A percentile compares a stretch with the other conserved stretches of the same genome.
phyloP scores from a whole-genome alignment of 164 flowering plant species.

The Dillenia turbinata region DNA sequence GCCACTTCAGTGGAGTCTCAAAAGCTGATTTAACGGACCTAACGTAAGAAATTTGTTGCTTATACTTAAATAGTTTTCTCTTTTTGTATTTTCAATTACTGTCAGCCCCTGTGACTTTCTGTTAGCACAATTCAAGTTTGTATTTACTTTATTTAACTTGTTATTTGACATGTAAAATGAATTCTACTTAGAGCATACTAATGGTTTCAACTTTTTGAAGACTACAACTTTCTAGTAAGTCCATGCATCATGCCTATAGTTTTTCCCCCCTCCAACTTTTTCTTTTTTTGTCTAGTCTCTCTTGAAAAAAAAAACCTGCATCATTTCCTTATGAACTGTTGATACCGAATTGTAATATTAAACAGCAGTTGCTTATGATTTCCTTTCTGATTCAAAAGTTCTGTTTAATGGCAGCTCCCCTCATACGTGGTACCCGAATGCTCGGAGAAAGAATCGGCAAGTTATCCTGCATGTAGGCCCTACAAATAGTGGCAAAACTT shows the following conservation, averaged over 20 bases:
- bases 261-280: too few relatives aligned
- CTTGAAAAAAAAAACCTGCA: background rate
- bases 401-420: constrained; percentile 47
- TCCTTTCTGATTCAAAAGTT: background rate
- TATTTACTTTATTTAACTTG: too few relatives aligned
- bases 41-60: constrained; percentile 52
- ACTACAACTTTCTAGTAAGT: too few relatives aligned
- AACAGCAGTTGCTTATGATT: background rate
- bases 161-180: too few relatives aligned
- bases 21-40: constrained; percentile 68
- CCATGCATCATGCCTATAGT: too few relatives aligned
- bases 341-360: background rate
- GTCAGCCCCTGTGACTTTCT: background rate
- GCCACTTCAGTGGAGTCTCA: constrained; percentile 24
- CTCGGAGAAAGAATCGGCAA: constrained; percentile 71
- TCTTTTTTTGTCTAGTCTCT: too few relatives aligned
- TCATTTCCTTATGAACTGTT: background rate
- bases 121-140: too few relatives aligned
- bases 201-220: too few relatives aligned
- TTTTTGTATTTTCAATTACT: background rate
- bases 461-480: constrained; percentile 87
- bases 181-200: too few relatives aligned
- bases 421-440: constrained; percentile 90
- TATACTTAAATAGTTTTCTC: background rate
- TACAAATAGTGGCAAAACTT: constrained; percentile 98